These are phyloP conservation scores for Cyclospora cayetanensis DNA, from an alignment of 169 alveolate genomes.

Conservation along the genomic window DNA sequence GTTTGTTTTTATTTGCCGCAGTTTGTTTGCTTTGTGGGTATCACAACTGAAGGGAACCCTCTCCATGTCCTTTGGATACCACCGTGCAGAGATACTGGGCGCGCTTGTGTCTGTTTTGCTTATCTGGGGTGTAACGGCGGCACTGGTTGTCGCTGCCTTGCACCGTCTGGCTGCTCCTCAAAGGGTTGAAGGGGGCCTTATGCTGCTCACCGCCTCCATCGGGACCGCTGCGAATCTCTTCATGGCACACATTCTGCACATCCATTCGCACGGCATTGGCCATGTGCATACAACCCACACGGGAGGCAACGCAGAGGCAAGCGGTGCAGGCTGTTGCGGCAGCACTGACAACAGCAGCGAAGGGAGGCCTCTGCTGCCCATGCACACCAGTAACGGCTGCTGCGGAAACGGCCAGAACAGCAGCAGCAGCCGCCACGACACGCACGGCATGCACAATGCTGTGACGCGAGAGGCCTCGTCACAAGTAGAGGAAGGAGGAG, in stretches of 20 bases:
- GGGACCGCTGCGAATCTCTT: constrained; percentile 93
- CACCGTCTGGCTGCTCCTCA: constrained; percentile 87
- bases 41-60: constrained; percentile 89
- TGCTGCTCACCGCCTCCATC: constrained; percentile 93
- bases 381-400: constrained; percentile 15
- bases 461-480: not conserved
- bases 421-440: constrained; percentile 23
- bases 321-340: constrained; percentile 27
- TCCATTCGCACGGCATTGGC: constrained; percentile 80
- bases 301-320: not conserved
- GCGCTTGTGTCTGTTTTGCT: constrained; percentile 92
- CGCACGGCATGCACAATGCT: not conserved
- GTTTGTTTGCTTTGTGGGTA: constrained; percentile 90
- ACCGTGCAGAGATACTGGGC: constrained; percentile 97
- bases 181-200: constrained; percentile 90
- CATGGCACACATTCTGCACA: constrained; percentile 88
- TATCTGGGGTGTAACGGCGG: constrained; percentile 94
- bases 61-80: constrained; percentile 93
- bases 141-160: constrained; percentile 93
- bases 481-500: not conserved
- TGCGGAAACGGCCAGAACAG: not conserved
- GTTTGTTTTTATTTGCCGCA: constrained; percentile 25
- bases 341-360: not conserved
- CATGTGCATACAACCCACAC: constrained; percentile 71
- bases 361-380: not conserved